Evolutionary conservation across 2,329 filamentous ascomycete genomes (phyloP).

Genomic region (Diaporthe velutina): DNA sequence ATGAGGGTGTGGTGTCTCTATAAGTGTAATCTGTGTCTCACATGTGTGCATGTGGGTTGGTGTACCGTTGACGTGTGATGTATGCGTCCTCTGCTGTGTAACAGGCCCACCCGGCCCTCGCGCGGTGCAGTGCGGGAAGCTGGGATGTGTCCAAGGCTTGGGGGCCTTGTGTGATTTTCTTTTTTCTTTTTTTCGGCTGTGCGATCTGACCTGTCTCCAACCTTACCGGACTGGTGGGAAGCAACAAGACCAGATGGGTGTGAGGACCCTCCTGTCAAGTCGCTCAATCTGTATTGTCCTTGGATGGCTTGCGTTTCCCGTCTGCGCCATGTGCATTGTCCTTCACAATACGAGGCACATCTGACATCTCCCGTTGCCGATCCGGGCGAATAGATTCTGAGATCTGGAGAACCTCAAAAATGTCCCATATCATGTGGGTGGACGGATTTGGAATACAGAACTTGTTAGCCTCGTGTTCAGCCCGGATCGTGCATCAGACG

Average conservation of each 20-base stretch:
- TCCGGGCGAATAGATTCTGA: not conserved
- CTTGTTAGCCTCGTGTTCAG: not conserved
- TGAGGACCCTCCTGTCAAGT: not conserved
- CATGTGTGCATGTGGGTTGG: not conserved
- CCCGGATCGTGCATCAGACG: not conserved
- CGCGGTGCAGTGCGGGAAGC: not conserved
- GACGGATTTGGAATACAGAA: not conserved
- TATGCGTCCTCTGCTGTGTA: conserved; percentile 25
- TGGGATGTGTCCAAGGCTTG: not conserved
- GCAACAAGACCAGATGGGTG: not conserved
- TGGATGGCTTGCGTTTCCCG: conserved; percentile 6
- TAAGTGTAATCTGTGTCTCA: not conserved
- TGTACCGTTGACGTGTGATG: conserved; percentile 20
- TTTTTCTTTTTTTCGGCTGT: conserved; percentile 5
- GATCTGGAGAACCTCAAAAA: not conserved
- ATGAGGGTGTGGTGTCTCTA: not conserved
- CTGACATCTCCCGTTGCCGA: not conserved
- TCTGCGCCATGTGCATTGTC: conserved; percentile 22
- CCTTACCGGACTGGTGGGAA: conserved; percentile 27
- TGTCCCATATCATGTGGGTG: conserved; percentile 3
- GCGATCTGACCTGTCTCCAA: conserved; percentile 37
- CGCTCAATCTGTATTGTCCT: not conserved
- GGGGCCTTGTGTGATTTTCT: not conserved
- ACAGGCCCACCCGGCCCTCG: conserved; percentile 29
- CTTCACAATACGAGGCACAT: conserved; percentile 39